Conservation (phyloP, 116 monocot genomes). For the Posidonia oceanica region DNA sequence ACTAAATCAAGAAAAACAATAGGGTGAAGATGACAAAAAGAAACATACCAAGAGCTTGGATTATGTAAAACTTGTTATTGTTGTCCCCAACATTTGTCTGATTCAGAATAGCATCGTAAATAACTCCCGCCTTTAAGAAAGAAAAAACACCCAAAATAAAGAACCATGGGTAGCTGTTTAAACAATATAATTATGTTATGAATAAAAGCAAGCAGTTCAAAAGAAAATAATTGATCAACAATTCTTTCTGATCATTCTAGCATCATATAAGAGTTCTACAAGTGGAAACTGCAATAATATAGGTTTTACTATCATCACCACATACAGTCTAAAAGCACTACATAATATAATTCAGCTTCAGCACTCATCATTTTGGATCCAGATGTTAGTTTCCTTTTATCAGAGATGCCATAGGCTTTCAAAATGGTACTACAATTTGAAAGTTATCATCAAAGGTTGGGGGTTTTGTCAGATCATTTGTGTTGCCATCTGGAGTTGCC, state of each 20-base stretch:
- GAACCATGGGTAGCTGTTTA: background rate
- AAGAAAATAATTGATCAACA: background rate
- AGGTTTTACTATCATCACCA: no score
- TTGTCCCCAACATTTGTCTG: constrained; percentile 90
- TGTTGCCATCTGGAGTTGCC: no score
- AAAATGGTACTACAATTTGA: no score
- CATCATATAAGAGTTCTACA: background rate
- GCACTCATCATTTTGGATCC: no score
- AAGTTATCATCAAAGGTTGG: no score
- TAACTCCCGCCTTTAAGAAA: constrained; percentile 44
- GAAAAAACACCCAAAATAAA: background rate
- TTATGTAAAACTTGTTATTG: constrained; percentile 89
- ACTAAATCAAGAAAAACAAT: background rate
- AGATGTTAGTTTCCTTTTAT: no score
- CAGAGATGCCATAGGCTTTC: no score
- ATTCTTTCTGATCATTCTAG: background rate
- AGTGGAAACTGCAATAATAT: no score
- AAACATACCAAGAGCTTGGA: constrained; percentile 67
- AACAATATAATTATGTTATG: background rate
- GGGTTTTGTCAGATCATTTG: no score
- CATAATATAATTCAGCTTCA: no score
- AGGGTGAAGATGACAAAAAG: background rate
- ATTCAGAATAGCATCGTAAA: constrained; percentile 81
- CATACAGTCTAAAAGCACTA: no score
- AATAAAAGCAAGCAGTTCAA: background rate